Evolutionary conservation across 768 basidiomycete species (phyloP).

Genomic region (Boletus rubropictus): DNA sequence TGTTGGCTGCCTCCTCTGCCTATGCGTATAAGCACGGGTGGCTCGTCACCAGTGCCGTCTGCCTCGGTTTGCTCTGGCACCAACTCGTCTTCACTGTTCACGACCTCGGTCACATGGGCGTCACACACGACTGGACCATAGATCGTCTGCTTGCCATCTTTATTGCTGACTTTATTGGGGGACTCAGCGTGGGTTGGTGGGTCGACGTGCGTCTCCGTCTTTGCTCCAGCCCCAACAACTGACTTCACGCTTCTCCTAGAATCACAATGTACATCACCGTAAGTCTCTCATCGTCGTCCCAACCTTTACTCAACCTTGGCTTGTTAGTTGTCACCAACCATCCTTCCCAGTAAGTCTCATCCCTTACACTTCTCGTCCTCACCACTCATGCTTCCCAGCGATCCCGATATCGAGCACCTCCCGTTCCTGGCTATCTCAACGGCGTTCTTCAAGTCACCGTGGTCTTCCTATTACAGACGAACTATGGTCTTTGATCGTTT

Average conservation of each 20-base stretch:
- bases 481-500: constrained; percentile 73
- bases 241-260: constrained; percentile 39
- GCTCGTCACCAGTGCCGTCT: constrained; percentile 70
- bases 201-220: constrained; percentile 68
- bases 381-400: constrained; percentile 38
- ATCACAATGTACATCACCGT: constrained; percentile 96
- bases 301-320: constrained; percentile 4
- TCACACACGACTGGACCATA: constrained; percentile 78
- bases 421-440: constrained; percentile 95
- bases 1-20: constrained; percentile 55
- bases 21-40: constrained; percentile 58
- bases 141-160: constrained; percentile 78
- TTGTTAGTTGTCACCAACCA: constrained; percentile 89
- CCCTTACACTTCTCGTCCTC: background rate
- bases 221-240: background rate
- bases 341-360: constrained; percentile 73
- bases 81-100: constrained; percentile 90
- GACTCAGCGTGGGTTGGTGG: constrained; percentile 97
- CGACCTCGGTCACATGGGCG: constrained; percentile 92
- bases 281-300: constrained; percentile 33
- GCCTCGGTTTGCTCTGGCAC: constrained; percentile 89
- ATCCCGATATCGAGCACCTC: constrained; percentile 81
- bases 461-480: constrained; percentile 93
- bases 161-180: constrained; percentile 84
- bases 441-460: constrained; percentile 77